A percentile compares a stretch with the other conserved stretches of the same genome.
Evolutionary conservation across 805 yeast genomes (phyloP).

Genomic region (Candida maltosa): DNA sequence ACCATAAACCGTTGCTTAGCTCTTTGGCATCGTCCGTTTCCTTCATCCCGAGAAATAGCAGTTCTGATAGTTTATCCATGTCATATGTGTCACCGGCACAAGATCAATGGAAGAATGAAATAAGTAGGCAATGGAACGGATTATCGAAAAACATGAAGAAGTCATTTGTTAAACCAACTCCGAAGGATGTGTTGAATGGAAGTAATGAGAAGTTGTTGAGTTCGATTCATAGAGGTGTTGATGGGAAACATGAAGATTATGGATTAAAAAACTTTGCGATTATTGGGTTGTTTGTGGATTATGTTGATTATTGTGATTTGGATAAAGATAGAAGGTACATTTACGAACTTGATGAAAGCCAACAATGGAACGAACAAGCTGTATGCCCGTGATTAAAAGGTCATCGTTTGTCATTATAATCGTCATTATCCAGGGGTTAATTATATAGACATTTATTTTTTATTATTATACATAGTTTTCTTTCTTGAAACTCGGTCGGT

Average conservation of each 20-base stretch:
- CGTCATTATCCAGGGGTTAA: no score
- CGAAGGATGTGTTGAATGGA: slow-evolving; percentile 56
- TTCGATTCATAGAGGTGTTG: slow-evolving; percentile 77
- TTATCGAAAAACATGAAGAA: slow-evolving; percentile 60
- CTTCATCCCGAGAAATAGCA: slow-evolving; percentile 2
- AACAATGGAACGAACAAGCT: slow-evolving; percentile 73
- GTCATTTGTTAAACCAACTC: slow-evolving; percentile 70
- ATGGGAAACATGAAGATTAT: slow-evolving; percentile 65
- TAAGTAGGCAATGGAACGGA: slow-evolving; percentile 57
- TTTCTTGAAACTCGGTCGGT: no score
- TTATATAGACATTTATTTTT: no score
- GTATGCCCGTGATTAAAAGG: no score
- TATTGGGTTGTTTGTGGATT: slow-evolving; percentile 64
- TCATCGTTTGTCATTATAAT: no score
- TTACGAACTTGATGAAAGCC: slow-evolving; percentile 51
- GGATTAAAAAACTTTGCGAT: slow-evolving; percentile 66
- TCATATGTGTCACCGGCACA: slow-evolving; percentile 42
- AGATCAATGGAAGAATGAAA: slow-evolving; percentile 68
- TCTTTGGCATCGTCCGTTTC: slow-evolving; percentile 8
- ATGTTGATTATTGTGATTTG: slow-evolving; percentile 66
- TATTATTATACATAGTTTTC: no score
- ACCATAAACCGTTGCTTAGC: slow-evolving; percentile 23
- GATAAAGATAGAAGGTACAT: slow-evolving; percentile 54
- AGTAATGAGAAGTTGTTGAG: slow-evolving; percentile 60
- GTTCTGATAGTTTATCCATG: slow-evolving; percentile 1